Evolutionary conservation across 2,329 filamentous ascomycete species (phyloP), one percentile per base, ranked within the genome.

Genomic region (Stenocarpella maydis): DNA sequence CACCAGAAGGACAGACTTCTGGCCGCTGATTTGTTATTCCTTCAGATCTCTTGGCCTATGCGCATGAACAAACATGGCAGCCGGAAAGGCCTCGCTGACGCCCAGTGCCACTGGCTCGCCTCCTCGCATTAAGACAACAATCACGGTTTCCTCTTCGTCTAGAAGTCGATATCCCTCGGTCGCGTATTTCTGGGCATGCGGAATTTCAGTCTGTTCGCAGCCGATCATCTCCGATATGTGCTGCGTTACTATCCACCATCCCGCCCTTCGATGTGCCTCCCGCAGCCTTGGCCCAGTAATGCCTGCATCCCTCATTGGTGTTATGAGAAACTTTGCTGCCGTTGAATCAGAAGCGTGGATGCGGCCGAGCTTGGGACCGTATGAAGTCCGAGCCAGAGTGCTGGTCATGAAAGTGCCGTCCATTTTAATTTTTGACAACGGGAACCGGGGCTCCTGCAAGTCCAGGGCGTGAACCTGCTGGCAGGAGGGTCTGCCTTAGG

Each of bases 51-150:
- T 65, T 0, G 82, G 76, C 4, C 60, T 6, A 1, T 72, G 75
- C 2, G 80, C 80, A 65, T 89, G 87, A 0, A 88, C 58, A 65
- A 89, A 88, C 74, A 79, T 82, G 4, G 87, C 86, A 0, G 68
- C 69, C 0, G 84, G 85, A 6, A 91, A 84, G 0, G 79, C 85
- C 0, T 87, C 81, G 72, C 77, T 86, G 54, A 91, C 80, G 0
- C 88, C 88, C 1, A 84, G 75, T 0, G 89, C 89, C 85, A 91
- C 88, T 0, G 88, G 82, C 71, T 90, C 87, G 10, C 88, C 88
- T 2, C 85, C 87, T 10, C 87, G 85, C 88, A 91, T 91, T n/a
- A 91, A 71, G 0, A 88, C 81, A 0, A 90, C 78, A 55, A 91
- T 89, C 1, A 81, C 69, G 0, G 86, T 90, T 10, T 78, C 65